Conservation (phyloP, 2,329 filamentous ascomycete genomes). For the Rhytidhysteron rufulum region DNA sequence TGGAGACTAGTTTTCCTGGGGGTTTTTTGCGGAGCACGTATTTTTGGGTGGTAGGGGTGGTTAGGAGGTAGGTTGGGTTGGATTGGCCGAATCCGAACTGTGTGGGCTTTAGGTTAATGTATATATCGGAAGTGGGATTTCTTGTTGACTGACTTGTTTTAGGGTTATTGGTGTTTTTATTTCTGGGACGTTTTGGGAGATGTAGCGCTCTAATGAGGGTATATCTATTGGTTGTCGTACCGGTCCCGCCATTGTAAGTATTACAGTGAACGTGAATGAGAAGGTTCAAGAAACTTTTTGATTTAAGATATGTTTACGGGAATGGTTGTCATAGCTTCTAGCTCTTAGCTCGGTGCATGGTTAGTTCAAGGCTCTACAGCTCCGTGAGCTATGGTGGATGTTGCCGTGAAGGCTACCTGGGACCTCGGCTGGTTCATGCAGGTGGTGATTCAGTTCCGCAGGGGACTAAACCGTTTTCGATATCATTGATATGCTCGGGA, state of each 20-base stretch:
- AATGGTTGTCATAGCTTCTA: background rate
- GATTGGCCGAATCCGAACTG: conserved; percentile 94
- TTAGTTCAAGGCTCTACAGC: background rate
- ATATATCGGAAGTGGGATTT: background rate
- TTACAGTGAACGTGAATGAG: background rate
- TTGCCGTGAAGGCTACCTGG: no score
- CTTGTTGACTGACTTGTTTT: conserved; percentile 63
- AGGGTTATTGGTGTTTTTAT: conserved; percentile 77
- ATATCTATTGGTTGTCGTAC: conserved; percentile 87
- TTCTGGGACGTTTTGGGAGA: conserved; percentile 69
- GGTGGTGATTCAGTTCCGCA: conserved; percentile 2
- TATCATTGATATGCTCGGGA: conserved; percentile 8
- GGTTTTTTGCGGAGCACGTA: conserved; percentile 95
- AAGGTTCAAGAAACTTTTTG: background rate
- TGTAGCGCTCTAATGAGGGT: conserved; percentile 70
- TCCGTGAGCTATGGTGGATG: background rate
- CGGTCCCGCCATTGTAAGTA: conserved; percentile 66
- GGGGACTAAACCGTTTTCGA: background rate
- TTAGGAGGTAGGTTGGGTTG: conserved; percentile 90
- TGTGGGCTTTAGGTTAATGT: background rate
- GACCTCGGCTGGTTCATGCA: background rate
- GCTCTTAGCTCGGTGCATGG: background rate
- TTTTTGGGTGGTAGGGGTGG: conserved; percentile 59
- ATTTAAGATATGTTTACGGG: background rate
- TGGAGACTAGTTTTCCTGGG: conserved; percentile 81